A percentile compares a stretch with the other conserved stretches of the same genome.
Evolutionary conservation across 306 rosid species (phyloP).

Genomic region (Lagenaria siceraria): DNA sequence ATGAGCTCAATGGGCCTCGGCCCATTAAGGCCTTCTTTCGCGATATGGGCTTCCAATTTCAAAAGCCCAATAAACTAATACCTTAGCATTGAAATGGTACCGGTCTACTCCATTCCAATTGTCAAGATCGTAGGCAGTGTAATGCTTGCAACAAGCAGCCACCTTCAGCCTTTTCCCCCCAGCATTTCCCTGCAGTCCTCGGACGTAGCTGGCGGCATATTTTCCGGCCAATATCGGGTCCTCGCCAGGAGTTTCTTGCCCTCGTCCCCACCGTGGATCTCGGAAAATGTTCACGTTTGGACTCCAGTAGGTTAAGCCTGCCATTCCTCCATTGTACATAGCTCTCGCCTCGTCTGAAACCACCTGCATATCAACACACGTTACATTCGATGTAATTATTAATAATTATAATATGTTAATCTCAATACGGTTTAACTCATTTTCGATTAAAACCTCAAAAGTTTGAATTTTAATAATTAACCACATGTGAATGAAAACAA

Average conservation of each 20-base stretch:
- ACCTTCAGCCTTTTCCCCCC: conserved; percentile 62
- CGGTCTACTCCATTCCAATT: conserved; percentile 81
- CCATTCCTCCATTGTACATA: conserved; percentile 78
- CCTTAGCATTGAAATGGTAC: conserved; percentile 83
- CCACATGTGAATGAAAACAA: no score
- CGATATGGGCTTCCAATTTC: neutral
- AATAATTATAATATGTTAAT: no score
- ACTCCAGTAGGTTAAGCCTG: conserved; percentile 87
- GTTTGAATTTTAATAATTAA: no score
- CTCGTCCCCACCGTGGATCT: conserved; percentile 95
- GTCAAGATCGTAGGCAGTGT: conserved; percentile 90
- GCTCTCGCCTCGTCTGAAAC: conserved; percentile 97
- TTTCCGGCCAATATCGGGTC: conserved; percentile 58
- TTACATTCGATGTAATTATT: neutral
- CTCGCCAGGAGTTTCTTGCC: conserved; percentile 92
- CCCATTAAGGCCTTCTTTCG: neutral
- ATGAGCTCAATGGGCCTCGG: neutral
- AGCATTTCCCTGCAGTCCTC: conserved; percentile 63
- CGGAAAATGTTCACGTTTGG: conserved; percentile 86
- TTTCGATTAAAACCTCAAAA: no score
- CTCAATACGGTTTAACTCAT: no score
- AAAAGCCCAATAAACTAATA: conserved; percentile 6
- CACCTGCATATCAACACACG: conserved; percentile 21
- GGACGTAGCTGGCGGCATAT: conserved; percentile 64
- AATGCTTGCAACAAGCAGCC: conserved; percentile 93